phyloP scores from a whole-genome alignment of 2,329 filamentous ascomycete genomes.

The Atkinsonella texensis region DNA sequence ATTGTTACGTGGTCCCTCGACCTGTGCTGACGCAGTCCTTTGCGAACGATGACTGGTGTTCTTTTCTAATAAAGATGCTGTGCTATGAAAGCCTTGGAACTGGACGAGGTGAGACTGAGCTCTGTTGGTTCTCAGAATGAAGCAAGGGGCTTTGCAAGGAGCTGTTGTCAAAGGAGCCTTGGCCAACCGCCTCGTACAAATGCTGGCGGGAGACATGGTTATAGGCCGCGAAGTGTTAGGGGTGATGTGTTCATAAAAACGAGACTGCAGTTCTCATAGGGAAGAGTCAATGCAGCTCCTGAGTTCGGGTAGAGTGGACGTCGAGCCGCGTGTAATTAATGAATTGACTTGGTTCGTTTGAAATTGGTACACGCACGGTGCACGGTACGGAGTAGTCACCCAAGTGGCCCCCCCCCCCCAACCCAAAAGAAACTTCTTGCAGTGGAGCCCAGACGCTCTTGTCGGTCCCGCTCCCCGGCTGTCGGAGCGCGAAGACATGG shows the following conservation, averaged over 20 bases:
- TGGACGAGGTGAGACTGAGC: neutral
- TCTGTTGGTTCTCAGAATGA: neutral
- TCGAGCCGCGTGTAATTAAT: no score
- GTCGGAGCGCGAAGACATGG: neutral
- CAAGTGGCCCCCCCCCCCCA: no score
- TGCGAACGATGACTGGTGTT: neutral
- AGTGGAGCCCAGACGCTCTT: neutral
- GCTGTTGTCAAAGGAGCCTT: neutral
- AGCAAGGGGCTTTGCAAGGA: neutral
- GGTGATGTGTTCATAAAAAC: no score
- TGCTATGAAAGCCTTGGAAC: neutral
- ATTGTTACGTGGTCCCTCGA: slow-evolving; percentile 8
- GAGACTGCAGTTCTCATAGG: no score
- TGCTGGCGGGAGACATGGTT: slow-evolving; percentile 3
- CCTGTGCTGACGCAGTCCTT: slow-evolving; percentile 1
- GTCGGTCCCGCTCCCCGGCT: neutral
- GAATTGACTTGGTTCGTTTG: no score
- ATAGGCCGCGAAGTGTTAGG: neutral
- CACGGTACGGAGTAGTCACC: no score
- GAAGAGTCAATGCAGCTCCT: no score
- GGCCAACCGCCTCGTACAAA: neutral
- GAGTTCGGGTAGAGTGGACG: no score
- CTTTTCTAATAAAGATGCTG: neutral
- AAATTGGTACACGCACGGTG: no score
- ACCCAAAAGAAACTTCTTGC: neutral